A percentile compares a stretch with the other conserved stretches of the same genome.
These are phyloP conservation scores for Boletus huronensis DNA, from an alignment of 768 basidiomycete species.

Conservation along the genomic window DNA sequence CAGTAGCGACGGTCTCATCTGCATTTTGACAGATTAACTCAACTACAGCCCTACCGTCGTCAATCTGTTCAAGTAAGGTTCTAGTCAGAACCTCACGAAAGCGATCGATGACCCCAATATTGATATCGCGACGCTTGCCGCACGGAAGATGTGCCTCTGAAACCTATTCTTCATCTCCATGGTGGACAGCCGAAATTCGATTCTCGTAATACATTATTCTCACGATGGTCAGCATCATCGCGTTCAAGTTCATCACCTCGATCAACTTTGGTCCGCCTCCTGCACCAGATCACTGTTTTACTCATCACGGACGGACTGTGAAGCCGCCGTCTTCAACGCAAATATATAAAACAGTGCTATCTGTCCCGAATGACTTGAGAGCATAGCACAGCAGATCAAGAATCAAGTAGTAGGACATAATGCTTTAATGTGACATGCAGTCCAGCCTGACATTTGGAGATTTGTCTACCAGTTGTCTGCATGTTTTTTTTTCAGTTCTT, in stretches of 20 bases:
- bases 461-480: too few relatives aligned
- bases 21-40: too few relatives aligned
- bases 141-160: constrained; percentile 82
- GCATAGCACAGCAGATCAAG: too few relatives aligned
- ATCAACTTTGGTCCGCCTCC: constrained; percentile 76
- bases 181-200: constrained; percentile 52
- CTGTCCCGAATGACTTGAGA: too few relatives aligned
- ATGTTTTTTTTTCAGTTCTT: too few relatives aligned
- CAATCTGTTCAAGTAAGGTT: constrained; percentile 67
- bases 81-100: constrained; percentile 79
- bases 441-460: too few relatives aligned
- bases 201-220: constrained; percentile 66
- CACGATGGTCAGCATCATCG: constrained; percentile 90
- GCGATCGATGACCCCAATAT: constrained; percentile 57
- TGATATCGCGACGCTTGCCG: constrained; percentile 51
- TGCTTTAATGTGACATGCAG: too few relatives aligned
- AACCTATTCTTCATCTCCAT: constrained; percentile 90
- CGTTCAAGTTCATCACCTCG: constrained; percentile 92
- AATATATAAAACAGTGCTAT: too few relatives aligned
- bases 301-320: too few relatives aligned
- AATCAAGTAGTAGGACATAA: too few relatives aligned
- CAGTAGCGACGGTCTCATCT: too few relatives aligned
- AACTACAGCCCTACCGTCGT: constrained; percentile 25
- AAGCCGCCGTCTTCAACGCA: too few relatives aligned
- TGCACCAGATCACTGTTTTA: constrained; percentile 55